Evolutionary conservation across 2,329 filamentous ascomycete genomes (phyloP).

Genomic region (Aspergillus sojae): DNA sequence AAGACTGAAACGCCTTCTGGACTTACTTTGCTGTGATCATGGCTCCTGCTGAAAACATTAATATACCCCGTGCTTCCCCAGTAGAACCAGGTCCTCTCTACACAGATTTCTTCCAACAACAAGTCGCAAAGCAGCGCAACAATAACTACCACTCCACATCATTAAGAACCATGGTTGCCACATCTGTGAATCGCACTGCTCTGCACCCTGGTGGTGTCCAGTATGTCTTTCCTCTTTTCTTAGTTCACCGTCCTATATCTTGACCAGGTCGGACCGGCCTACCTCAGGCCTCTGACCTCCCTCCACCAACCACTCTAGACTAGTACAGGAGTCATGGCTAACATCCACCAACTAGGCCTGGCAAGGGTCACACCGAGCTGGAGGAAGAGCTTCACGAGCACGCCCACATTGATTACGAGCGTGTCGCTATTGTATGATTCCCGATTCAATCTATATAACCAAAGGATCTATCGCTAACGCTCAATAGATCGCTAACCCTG

Average conservation of each 20-base stretch:
- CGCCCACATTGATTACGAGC: constrained; percentile 98
- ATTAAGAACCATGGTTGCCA: constrained; percentile 53
- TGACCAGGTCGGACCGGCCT: background rate
- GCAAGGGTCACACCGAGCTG: constrained; percentile 89
- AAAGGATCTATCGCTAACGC: constrained; percentile 14
- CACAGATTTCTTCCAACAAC: constrained; percentile 61
- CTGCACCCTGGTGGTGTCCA: constrained; percentile 88
- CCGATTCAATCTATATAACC: background rate
- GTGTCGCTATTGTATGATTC: constrained; percentile 85
- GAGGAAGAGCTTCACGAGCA: constrained; percentile 97
- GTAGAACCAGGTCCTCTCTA: constrained; percentile 51
- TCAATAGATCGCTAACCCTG: constrained; percentile 77
- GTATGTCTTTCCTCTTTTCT: constrained; percentile 58
- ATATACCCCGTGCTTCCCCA: constrained; percentile 48
- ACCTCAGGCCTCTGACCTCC: background rate
- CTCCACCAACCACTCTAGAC: constrained; percentile 1
- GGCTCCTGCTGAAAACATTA: constrained; percentile 41
- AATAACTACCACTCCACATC: constrained; percentile 63
- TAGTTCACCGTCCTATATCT: constrained; percentile 8
- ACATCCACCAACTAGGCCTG: constrained; percentile 61
- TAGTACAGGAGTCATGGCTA: constrained; percentile 6
- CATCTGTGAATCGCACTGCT: constrained; percentile 82
- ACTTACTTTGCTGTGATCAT: constrained; percentile 25
- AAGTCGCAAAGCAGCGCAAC: constrained; percentile 59
- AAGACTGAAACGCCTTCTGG: constrained; percentile 14